phyloP scores from a whole-genome alignment of 306 rosid genomes.

The Pterocarpus santalinus region DNA sequence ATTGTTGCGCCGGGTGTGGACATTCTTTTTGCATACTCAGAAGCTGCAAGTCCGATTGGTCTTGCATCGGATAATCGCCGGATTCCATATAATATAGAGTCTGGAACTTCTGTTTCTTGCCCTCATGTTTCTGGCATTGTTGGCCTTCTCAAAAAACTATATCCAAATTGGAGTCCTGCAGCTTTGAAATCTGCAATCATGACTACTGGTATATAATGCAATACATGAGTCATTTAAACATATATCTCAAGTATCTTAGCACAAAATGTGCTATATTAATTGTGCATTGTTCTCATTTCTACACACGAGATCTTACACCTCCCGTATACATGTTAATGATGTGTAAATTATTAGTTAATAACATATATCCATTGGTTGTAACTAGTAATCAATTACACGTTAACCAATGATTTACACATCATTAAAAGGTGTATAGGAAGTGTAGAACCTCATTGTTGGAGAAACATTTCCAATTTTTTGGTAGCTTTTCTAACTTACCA shows the following conservation, averaged over 20 bases:
- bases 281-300: not conserved
- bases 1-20: not conserved
- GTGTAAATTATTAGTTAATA: not conserved
- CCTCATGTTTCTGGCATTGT: not conserved
- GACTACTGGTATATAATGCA: not conserved
- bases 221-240: not conserved
- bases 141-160: not conserved
- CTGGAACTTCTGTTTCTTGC: not conserved
- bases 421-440: too few species aligned
- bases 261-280: not conserved
- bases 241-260: not conserved
- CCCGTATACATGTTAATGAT: not conserved
- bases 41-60: conserved; percentile 46
- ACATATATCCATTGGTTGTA: not conserved
- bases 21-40: not conserved
- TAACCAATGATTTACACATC: too few species aligned
- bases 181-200: not conserved
- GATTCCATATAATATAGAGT: not conserved
- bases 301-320: not conserved
- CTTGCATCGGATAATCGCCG: conserved; percentile 41
- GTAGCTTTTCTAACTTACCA: not conserved
- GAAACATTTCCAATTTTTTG: too few species aligned
- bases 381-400: too few species aligned
- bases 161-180: not conserved
- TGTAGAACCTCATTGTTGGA: too few species aligned